A percentile compares a stretch with the other conserved stretches of the same genome.
Evolutionary conservation across 441 rosid genomes (phyloP).

Genomic region (Pelargonium fulgidum): DNA sequence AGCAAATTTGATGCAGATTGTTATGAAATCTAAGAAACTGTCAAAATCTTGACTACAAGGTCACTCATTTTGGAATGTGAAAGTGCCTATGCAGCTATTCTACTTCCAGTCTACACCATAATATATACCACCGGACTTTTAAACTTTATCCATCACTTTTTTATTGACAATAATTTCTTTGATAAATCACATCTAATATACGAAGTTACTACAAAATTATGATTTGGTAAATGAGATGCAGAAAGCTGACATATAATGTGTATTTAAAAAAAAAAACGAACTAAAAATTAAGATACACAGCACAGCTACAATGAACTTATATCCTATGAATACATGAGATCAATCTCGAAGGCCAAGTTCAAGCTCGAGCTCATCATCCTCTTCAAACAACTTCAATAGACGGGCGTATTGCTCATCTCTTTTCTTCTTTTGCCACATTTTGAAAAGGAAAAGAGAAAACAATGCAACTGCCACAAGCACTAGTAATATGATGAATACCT

Average conservation of each 20-base stretch:
- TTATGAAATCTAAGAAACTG: too few species aligned
- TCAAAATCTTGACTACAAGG: too few species aligned
- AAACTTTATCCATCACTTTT: neutral
- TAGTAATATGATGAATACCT: constrained; percentile 42
- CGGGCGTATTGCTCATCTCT: constrained; percentile 95
- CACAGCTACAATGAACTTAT: constrained; percentile 24
- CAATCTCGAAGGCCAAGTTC: constrained; percentile 93
- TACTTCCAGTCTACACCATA: too few species aligned
- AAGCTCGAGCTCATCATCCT: constrained; percentile 94
- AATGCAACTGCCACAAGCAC: constrained; percentile 44
- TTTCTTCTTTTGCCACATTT: constrained; percentile 94
- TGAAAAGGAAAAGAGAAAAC: constrained; percentile 60
- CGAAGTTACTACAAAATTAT: neutral
- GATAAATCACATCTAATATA: neutral
- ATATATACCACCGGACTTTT: neutral
- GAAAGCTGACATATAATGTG: neutral
- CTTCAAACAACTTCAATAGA: constrained; percentile 89
- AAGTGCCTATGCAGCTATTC: too few species aligned
- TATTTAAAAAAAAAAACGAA: neutral
- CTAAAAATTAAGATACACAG: constrained; percentile 10
- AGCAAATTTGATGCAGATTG: too few species aligned
- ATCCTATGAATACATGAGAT: constrained; percentile 15
- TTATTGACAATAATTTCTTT: neutral
- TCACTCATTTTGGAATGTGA: too few species aligned
- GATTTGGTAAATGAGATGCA: neutral